These are phyloP conservation scores for Cladosporium sp. DNA, from an alignment of 2,329 filamentous ascomycete species.

Conservation along the genomic window DNA sequence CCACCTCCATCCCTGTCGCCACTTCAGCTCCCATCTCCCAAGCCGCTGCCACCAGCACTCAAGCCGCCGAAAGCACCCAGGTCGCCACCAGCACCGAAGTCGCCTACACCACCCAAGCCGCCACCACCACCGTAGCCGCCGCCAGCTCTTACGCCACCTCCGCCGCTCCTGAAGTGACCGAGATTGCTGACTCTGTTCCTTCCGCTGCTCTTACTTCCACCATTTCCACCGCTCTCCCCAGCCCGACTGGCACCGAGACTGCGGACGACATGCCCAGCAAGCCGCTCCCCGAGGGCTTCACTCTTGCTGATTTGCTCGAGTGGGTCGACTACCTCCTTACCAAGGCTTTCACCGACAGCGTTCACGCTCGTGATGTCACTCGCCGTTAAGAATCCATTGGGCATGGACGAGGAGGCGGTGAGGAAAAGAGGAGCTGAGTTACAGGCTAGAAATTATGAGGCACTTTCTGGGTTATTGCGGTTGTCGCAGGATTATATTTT, in stretches of 20 bases:
- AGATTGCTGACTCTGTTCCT: constrained; percentile 17
- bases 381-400: background rate
- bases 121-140: constrained; percentile 12
- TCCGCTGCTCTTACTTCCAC: constrained; percentile 9
- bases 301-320: constrained; percentile 22
- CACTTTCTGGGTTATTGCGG: too few relatives aligned
- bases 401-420: background rate
- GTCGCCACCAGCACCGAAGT: constrained; percentile 2
- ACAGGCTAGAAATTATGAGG: too few relatives aligned
- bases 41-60: background rate
- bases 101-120: constrained; percentile 14
- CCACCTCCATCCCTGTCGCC: background rate
- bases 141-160: constrained; percentile 12
- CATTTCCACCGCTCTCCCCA: background rate
- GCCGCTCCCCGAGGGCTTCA: constrained; percentile 24
- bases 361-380: constrained; percentile 3
- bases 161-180: constrained; percentile 14
- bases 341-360: constrained; percentile 1
- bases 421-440: too few relatives aligned
- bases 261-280: constrained; percentile 18
- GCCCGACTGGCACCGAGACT: constrained; percentile 2
- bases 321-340: constrained; percentile 8
- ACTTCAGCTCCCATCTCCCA: background rate
- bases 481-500: too few relatives aligned
- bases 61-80: background rate